A percentile compares a stretch with the other conserved stretches of the same genome.
These are phyloP conservation scores for Multifurca ochricompacta DNA, from an alignment of 768 basidiomycete genomes.

Conservation along the genomic window DNA sequence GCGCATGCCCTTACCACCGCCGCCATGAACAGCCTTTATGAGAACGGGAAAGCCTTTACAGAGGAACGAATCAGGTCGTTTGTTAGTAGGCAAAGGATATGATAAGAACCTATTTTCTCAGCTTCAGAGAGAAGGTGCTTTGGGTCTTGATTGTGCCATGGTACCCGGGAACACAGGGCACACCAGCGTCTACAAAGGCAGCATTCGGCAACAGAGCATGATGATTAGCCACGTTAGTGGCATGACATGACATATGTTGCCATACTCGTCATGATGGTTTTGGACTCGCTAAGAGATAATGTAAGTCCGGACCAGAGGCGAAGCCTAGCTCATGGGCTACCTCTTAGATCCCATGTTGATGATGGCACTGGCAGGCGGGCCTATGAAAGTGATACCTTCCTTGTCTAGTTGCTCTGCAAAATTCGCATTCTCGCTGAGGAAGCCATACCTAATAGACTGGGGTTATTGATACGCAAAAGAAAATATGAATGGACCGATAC, in stretches of 20 bases:
- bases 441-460: constrained; percentile 65
- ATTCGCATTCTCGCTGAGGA: constrained; percentile 86
- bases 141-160: constrained; percentile 79
- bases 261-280: constrained; percentile 88
- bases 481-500: background rate
- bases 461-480: background rate
- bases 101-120: constrained; percentile 51
- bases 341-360: constrained; percentile 95
- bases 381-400: constrained; percentile 84
- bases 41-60: constrained; percentile 74
- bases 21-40: constrained; percentile 95
- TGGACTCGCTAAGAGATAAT: constrained; percentile 65
- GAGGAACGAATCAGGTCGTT: background rate
- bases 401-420: constrained; percentile 71
- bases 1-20: constrained; percentile 95
- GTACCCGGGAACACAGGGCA: constrained; percentile 93
- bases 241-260: background rate
- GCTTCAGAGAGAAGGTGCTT: constrained; percentile 63
- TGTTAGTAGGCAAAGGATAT: background rate
- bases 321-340: constrained; percentile 29
- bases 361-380: constrained; percentile 83
- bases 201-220: background rate
- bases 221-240: background rate
- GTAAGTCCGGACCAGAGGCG: background rate
- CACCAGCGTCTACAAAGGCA: constrained; percentile 56